Percentiles rank a stretch among this genome's conserved stretches.
Evolutionary conservation across 768 basidiomycete species (phyloP).

Genomic region (Pholiota molesta): DNA sequence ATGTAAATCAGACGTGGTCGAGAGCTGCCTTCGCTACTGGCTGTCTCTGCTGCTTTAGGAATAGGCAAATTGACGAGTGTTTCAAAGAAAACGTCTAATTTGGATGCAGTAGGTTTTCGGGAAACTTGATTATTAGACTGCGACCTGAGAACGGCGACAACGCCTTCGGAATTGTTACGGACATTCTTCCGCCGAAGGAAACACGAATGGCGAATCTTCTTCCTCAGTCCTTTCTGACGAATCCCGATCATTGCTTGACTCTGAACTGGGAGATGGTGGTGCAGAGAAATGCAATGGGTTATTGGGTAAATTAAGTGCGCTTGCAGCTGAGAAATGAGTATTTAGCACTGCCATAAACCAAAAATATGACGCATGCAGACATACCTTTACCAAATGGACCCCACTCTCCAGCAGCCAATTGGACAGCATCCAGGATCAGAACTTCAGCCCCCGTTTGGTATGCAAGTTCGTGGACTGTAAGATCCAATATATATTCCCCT

Average conservation of each 20-base stretch:
- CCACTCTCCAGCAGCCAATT: constrained; percentile 87
- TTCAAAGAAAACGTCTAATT: constrained; percentile 75
- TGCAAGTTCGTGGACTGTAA: constrained; percentile 79
- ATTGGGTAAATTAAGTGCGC: constrained; percentile 62
- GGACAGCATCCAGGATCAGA: constrained; percentile 79
- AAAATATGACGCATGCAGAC: constrained; percentile 12
- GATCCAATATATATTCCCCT: constrained; percentile 80
- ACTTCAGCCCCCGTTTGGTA: constrained; percentile 77
- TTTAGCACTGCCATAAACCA: background rate
- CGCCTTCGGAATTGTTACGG: constrained; percentile 41
- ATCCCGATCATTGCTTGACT: constrained; percentile 19
- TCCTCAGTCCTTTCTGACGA: constrained; percentile 44
- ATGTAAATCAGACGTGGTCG: constrained; percentile 81
- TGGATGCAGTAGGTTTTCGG: constrained; percentile 51
- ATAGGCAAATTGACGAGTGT: constrained; percentile 69
- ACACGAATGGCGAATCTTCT: constrained; percentile 34
- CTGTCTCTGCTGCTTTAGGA: constrained; percentile 12
- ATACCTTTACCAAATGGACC: constrained; percentile 82
- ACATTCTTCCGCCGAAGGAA: constrained; percentile 42
- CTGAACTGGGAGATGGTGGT: constrained; percentile 26
- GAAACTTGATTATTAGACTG: constrained; percentile 40
- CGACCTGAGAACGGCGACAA: constrained; percentile 40
- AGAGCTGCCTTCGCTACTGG: constrained; percentile 2
- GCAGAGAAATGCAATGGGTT: constrained; percentile 77
- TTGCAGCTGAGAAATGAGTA: constrained; percentile 54